Evolutionary conservation across 768 basidiomycete species (phyloP).

Genomic region (Sarcomyxa edulis): DNA sequence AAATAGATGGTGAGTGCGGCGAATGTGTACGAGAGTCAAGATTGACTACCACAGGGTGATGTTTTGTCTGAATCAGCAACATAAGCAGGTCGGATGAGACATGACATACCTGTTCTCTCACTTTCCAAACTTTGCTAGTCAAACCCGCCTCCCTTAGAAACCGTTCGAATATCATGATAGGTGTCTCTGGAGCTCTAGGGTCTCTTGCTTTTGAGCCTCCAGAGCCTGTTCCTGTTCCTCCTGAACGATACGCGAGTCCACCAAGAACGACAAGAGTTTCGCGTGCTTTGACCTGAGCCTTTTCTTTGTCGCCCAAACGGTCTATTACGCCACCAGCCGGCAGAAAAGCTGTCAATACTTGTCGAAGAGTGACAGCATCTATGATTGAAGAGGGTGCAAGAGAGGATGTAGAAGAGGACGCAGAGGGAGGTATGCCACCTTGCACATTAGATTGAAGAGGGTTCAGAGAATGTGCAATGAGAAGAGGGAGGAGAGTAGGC

Average conservation of each 20-base stretch:
- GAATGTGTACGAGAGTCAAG: conserved; percentile 65
- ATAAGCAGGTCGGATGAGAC: not conserved
- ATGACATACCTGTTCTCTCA: conserved; percentile 76
- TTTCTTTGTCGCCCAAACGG: conserved; percentile 79
- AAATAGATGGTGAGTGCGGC: conserved; percentile 64
- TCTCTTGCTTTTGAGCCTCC: conserved; percentile 40
- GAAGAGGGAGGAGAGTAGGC: conserved; percentile 58
- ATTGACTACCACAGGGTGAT: conserved; percentile 39
- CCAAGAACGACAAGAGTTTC: conserved; percentile 74
- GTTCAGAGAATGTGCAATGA: conserved; percentile 39
- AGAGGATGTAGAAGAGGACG: conserved; percentile 50
- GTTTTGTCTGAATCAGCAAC: conserved; percentile 3
- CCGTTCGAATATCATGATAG: conserved; percentile 65
- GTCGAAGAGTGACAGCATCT: conserved; percentile 59
- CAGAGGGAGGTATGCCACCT: conserved; percentile 34
- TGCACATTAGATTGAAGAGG: conserved; percentile 19
- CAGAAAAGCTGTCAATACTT: conserved; percentile 62
- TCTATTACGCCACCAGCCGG: conserved; percentile 77
- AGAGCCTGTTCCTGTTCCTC: conserved; percentile 33
- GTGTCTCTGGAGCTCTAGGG: conserved; percentile 65
- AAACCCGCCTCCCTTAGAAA: conserved; percentile 69
- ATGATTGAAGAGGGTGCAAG: conserved; percentile 34
- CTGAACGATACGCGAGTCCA: conserved; percentile 61
- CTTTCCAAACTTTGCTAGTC: conserved; percentile 78
- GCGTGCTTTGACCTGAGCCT: conserved; percentile 65